Percentiles rank a stretch among this genome's conserved stretches.
phyloP scores from a whole-genome alignment of 139 green algal species.

The Diplosphaera chodatii region DNA sequence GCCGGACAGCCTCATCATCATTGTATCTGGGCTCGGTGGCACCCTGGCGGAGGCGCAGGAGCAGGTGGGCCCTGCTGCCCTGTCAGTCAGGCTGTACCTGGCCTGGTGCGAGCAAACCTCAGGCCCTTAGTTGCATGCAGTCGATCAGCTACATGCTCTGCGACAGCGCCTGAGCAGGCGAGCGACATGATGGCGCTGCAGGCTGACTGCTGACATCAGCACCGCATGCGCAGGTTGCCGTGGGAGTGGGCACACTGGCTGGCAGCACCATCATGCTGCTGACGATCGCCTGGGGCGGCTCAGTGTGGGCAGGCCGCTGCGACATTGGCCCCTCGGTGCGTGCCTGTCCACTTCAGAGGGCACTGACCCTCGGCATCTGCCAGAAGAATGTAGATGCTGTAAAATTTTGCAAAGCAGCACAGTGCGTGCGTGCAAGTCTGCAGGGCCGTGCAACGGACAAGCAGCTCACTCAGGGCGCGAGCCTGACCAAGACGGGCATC shows the following conservation, averaged over 20 bases:
- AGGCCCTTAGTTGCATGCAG: too few relatives aligned
- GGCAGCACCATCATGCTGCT: conserved; percentile 57
- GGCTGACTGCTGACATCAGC: too few relatives aligned
- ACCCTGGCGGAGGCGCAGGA: conserved; percentile 19
- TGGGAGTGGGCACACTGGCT: conserved; percentile 51
- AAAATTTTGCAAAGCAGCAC: too few relatives aligned
- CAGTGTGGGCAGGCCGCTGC: conserved; percentile 34
- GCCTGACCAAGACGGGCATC: conserved; percentile 23
- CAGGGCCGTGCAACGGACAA: conserved; percentile 19
- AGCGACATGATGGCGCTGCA: too few relatives aligned
- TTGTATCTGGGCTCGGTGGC: conserved; percentile 32
- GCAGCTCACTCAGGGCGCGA: conserved; percentile 21
- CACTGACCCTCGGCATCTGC: too few relatives aligned
- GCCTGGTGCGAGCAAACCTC: too few relatives aligned
- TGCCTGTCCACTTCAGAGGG: too few relatives aligned
- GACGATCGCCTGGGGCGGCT: conserved; percentile 49
- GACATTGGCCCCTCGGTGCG: conserved; percentile 26
- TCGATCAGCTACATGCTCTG: too few relatives aligned
- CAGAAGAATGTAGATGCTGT: too few relatives aligned
- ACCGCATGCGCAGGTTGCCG: conserved; percentile 33
- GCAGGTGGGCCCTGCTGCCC: conserved; percentile 17
- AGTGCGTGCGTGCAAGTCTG: too few relatives aligned
- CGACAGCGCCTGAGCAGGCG: too few relatives aligned
- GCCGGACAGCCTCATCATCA: conserved; percentile 51
- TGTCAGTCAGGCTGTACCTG: too few relatives aligned